Evolutionary conservation across 2,329 filamentous ascomycete genomes (phyloP).

Genomic region (Cercospora janseana): DNA sequence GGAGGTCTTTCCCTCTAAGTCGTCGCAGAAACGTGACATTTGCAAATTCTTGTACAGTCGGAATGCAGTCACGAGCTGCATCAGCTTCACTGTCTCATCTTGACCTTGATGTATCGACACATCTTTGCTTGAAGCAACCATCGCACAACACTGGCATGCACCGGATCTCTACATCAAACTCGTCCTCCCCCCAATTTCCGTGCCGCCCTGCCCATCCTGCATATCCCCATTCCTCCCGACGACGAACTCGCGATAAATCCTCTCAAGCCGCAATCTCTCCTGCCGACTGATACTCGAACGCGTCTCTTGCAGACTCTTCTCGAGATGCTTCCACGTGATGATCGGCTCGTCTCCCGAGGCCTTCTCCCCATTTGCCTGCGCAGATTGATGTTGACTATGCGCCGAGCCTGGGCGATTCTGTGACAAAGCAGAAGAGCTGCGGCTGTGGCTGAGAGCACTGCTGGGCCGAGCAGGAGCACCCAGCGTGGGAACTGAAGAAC

Average conservation of each 20-base stretch:
- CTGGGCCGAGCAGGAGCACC: conserved; percentile 18
- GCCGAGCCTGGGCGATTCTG: background rate
- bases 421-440: conserved; percentile 1
- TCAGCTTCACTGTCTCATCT: no score
- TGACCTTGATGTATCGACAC: no score
- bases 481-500: no score
- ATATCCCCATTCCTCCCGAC: conserved; percentile 91
- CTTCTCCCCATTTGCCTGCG: conserved; percentile 19
- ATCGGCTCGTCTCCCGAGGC: conserved; percentile 60
- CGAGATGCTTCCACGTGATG: conserved; percentile 80
- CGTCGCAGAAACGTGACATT: no score
- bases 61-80: no score
- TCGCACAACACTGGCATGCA: no score
- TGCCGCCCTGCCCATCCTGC: conserved; percentile 86
- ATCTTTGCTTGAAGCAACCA: no score
- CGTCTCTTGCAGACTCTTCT: conserved; percentile 72
- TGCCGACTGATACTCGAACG: conserved; percentile 77
- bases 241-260: conserved; percentile 91
- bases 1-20: no score
- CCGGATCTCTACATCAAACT: conserved; percentile 87
- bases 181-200: conserved; percentile 86
- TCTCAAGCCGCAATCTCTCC: conserved; percentile 70
- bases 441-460: conserved; percentile 12
- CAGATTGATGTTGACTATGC: no score
- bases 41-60: no score